These are phyloP conservation scores for Aspergillus persii DNA, from an alignment of 2,329 filamentous ascomycete species.

Conservation along the genomic window DNA sequence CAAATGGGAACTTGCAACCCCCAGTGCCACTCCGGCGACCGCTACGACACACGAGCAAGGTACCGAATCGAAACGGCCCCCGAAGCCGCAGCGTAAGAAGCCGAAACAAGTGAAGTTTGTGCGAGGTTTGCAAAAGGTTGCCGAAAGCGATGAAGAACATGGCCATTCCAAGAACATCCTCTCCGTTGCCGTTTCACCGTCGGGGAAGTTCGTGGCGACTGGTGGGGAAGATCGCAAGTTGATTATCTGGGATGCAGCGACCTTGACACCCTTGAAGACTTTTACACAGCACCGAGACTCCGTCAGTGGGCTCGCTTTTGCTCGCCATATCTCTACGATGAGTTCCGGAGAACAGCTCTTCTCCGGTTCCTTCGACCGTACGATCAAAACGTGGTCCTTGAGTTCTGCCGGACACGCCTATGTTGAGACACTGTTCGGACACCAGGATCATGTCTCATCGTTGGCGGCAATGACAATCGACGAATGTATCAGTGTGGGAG, in stretches of 20 bases:
- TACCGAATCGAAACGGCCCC: slow-evolving; percentile 62
- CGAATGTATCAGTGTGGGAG: slow-evolving; percentile 85
- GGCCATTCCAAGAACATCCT: slow-evolving; percentile 80
- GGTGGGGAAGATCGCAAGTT: slow-evolving; percentile 81
- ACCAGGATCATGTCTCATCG: slow-evolving; percentile 86
- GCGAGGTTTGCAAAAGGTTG: slow-evolving; percentile 42
- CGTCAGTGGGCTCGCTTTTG: slow-evolving; percentile 80
- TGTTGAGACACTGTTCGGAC: slow-evolving; percentile 91
- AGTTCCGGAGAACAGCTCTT: slow-evolving; percentile 76
- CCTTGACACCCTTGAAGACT: slow-evolving; percentile 73
- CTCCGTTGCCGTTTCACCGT: slow-evolving; percentile 79
- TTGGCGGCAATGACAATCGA: slow-evolving; percentile 81
- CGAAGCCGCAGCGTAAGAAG: slow-evolving; percentile 42
- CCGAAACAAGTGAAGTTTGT: slow-evolving; percentile 51
- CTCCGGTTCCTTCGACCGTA: slow-evolving; percentile 84
- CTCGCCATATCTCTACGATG: slow-evolving; percentile 63
- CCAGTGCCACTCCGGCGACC: slow-evolving; percentile 27
- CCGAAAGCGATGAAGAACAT: slow-evolving; percentile 50
- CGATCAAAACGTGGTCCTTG: slow-evolving; percentile 92
- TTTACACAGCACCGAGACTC: slow-evolving; percentile 91
- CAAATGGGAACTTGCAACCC: slow-evolving; percentile 78
- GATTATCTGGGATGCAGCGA: slow-evolving; percentile 82
- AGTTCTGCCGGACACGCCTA: slow-evolving; percentile 78
- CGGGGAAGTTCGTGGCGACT: slow-evolving; percentile 87
- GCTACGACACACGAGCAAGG: slow-evolving; percentile 59